Conservation (phyloP, 2,329 filamentous ascomycete genomes). For the Aspergillus sp. region DNA sequence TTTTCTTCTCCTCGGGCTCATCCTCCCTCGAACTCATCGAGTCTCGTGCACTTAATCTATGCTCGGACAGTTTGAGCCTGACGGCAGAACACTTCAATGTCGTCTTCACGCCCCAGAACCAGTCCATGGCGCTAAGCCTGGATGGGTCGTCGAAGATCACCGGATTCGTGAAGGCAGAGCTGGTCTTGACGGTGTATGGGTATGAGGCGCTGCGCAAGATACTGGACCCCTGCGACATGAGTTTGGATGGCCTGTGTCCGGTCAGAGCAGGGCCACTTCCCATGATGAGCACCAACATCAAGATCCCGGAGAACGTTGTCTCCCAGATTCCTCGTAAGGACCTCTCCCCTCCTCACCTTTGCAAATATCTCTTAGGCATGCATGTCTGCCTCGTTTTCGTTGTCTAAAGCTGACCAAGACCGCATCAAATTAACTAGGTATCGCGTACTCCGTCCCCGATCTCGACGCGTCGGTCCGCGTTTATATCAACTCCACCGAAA, state of each 20-base stretch:
- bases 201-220: slow-evolving; percentile 66
- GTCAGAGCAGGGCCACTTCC: slow-evolving; percentile 82
- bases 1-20: background rate
- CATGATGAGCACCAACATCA: slow-evolving; percentile 66
- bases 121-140: slow-evolving; percentile 70
- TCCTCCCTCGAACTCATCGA: slow-evolving; percentile 6
- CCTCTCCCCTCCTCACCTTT: background rate
- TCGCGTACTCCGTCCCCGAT: slow-evolving; percentile 87
- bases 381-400: no score
- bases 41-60: slow-evolving; percentile 64
- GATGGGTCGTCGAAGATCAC: slow-evolving; percentile 79
- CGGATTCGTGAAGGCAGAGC: slow-evolving; percentile 75
- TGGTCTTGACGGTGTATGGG: slow-evolving; percentile 78
- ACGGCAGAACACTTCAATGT: slow-evolving; percentile 88
- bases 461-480: slow-evolving; percentile 81
- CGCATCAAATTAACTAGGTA: slow-evolving; percentile 46
- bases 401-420: background rate
- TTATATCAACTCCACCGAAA: slow-evolving; percentile 70
- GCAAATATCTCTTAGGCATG: no score
- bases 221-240: slow-evolving; percentile 71
- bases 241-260: slow-evolving; percentile 75
- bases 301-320: slow-evolving; percentile 57
- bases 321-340: slow-evolving; percentile 64
- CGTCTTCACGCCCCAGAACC: slow-evolving; percentile 63
- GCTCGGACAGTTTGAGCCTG: slow-evolving; percentile 81